Evolutionary conservation across 805 yeast genomes (phyloP).

Genomic region (Ogataea zsoltii): DNA sequence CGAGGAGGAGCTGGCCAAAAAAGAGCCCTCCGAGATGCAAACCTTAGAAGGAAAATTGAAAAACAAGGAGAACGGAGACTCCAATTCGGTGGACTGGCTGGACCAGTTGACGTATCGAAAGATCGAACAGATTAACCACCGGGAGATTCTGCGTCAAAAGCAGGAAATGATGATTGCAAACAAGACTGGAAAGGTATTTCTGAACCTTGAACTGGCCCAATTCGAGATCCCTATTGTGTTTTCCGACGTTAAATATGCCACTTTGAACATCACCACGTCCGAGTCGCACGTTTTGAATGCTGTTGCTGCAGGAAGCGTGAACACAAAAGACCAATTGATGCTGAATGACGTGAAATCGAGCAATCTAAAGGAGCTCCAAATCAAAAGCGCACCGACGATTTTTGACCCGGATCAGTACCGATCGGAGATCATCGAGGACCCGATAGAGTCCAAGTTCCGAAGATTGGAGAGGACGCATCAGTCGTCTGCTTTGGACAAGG

Average conservation of each 20-base stretch:
- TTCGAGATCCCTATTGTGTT: slow-evolving; percentile 74
- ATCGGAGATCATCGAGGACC: slow-evolving; percentile 55
- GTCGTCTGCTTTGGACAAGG: slow-evolving; percentile 74
- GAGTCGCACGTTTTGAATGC: slow-evolving; percentile 25
- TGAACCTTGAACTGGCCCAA: slow-evolving; percentile 54
- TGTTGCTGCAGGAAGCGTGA: slow-evolving; percentile 18
- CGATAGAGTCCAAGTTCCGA: slow-evolving; percentile 85
- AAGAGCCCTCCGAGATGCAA: slow-evolving; percentile 39
- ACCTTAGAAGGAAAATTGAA: slow-evolving; percentile 55
- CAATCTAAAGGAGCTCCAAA: slow-evolving; percentile 17
- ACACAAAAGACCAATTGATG: slow-evolving; percentile 19
- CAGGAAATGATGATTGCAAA: slow-evolving; percentile 15
- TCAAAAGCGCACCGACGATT: slow-evolving; percentile 33
- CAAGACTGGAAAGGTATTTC: slow-evolving; percentile 17
- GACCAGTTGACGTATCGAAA: slow-evolving; percentile 63
- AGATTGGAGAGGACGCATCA: slow-evolving; percentile 82
- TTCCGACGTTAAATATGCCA: slow-evolving; percentile 53
- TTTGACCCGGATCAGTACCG: slow-evolving; percentile 68
- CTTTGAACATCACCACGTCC: slow-evolving; percentile 28
- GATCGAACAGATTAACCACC: slow-evolving; percentile 42
- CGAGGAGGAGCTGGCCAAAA: slow-evolving; percentile 15
- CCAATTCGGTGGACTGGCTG: slow-evolving; percentile 66
- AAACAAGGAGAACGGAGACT: slow-evolving; percentile 67
- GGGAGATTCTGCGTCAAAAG: slow-evolving; percentile 11
- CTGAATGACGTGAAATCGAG: slow-evolving; percentile 28